Evolutionary conservation across 495 filamentous ascomycete genomes (phyloP).

Genomic region (Penicillium atrosanguineum): DNA sequence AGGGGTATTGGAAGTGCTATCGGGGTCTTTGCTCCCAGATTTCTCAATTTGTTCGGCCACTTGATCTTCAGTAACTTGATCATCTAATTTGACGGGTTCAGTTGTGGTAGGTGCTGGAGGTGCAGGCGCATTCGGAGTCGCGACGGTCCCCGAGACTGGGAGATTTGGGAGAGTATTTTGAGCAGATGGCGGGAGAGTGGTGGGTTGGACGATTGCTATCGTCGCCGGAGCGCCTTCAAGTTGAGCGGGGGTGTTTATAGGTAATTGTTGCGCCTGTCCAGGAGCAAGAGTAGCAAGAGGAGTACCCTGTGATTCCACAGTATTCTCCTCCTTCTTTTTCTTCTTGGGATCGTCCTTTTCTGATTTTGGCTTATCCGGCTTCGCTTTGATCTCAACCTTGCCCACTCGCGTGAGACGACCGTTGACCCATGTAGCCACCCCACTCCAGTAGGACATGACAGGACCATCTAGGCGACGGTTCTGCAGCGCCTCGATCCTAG

Average conservation of each 20-base stretch:
- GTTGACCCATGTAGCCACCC: conserved; percentile 71
- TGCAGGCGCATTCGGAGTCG: not conserved
- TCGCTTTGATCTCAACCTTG: conserved; percentile 58
- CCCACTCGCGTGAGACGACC: conserved; percentile 74
- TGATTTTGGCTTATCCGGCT: conserved; percentile 39
- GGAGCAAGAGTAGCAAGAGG: conserved; percentile 13
- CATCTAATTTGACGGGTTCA: not conserved
- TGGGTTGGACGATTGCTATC: not conserved
- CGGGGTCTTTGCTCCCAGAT: not conserved
- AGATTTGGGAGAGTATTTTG: not conserved
- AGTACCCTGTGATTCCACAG: conserved; percentile 21
- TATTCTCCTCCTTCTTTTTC: conserved; percentile 35
- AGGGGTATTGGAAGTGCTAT: not conserved
- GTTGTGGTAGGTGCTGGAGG: not conserved
- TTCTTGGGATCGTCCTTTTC: conserved; percentile 31
- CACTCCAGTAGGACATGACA: conserved; percentile 91
- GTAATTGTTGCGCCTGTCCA: not conserved
- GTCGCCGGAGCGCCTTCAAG: not conserved
- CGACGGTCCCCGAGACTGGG: not conserved
- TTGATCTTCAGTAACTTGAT: not conserved
- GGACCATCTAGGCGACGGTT: conserved; percentile 84
- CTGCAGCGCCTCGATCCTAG: conserved; percentile 78
- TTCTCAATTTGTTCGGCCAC: not conserved
- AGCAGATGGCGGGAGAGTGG: not conserved
- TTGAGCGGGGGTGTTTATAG: not conserved